Conservation (phyloP, 2,329 filamentous ascomycete genomes). For the Aureobasidium namibiae region DNA sequence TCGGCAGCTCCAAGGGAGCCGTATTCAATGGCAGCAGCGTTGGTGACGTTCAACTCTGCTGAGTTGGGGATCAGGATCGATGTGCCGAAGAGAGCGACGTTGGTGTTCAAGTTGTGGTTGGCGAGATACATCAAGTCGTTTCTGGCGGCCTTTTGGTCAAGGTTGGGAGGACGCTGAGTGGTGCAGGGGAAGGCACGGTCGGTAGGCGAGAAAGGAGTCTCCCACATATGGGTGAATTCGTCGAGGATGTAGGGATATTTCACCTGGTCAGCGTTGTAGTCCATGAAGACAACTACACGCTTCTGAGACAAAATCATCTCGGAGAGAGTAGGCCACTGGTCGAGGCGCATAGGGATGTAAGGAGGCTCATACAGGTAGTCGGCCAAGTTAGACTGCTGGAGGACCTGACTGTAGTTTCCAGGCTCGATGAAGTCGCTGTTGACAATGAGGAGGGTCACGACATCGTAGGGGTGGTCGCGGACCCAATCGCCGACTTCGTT, state of each 20-base stretch:
- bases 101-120: slow-evolving; percentile 85
- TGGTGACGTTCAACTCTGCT: slow-evolving; percentile 62
- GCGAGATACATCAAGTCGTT: slow-evolving; percentile 65
- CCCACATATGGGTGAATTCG: slow-evolving; percentile 83
- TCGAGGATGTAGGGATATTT: slow-evolving; percentile 77
- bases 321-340: slow-evolving; percentile 76
- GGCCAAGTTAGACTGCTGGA: slow-evolving; percentile 63
- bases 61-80: slow-evolving; percentile 64
- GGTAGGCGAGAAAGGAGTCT: slow-evolving; percentile 75
- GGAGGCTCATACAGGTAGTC: slow-evolving; percentile 67
- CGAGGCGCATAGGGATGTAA: slow-evolving; percentile 58
- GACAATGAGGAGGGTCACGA: slow-evolving; percentile 77
- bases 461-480: slow-evolving; percentile 68
- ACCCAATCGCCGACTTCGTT: slow-evolving; percentile 65
- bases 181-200: slow-evolving; percentile 66
- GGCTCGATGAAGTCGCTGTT: slow-evolving; percentile 70
- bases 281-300: slow-evolving; percentile 72
- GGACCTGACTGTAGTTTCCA: slow-evolving; percentile 55
- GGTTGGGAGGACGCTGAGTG: slow-evolving; percentile 64
- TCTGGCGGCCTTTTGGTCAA: slow-evolving; percentile 44
- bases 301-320: slow-evolving; percentile 61
- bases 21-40: slow-evolving; percentile 50
- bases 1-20: slow-evolving; percentile 60
- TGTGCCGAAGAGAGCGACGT: slow-evolving; percentile 58
- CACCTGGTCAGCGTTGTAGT: slow-evolving; percentile 74